Evolutionary conservation across 768 basidiomycete genomes (phyloP).

Genomic region (Rhizopogon sp.): DNA sequence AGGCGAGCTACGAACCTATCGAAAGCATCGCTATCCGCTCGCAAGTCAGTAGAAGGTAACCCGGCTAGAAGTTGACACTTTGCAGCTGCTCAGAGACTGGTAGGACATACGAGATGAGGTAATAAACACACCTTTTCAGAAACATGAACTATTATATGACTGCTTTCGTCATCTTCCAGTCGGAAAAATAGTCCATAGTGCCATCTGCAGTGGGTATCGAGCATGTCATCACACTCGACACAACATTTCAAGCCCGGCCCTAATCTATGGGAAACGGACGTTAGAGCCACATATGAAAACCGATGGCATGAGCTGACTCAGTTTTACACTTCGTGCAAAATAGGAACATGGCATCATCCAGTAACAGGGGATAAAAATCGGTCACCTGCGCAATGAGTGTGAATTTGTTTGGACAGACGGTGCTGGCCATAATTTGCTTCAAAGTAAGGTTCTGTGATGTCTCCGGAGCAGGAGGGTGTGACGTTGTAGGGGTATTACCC

Average conservation of each 20-base stretch:
- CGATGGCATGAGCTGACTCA: conserved; percentile 32
- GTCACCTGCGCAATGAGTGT: conserved; percentile 44
- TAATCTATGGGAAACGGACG: conserved; percentile 31
- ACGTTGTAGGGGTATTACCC: not conserved
- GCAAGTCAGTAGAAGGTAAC: conserved; percentile 33
- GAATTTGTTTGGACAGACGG: conserved; percentile 33
- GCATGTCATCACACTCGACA: conserved; percentile 46
- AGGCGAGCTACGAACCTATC: conserved; percentile 36
- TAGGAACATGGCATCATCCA: conserved; percentile 43
- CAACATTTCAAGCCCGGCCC: conserved; percentile 40
- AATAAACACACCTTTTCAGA: conserved; percentile 35
- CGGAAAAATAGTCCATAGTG: conserved; percentile 45
- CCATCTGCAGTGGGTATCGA: conserved; percentile 43
- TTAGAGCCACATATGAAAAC: not conserved
- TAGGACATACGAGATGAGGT: not conserved
- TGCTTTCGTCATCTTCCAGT: conserved; percentile 45
- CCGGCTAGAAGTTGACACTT: not conserved
- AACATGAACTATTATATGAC: conserved; percentile 41
- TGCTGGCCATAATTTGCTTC: conserved; percentile 29
- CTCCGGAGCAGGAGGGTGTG: conserved; percentile 3
- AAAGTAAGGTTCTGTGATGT: conserved; percentile 23
- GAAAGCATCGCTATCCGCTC: conserved; percentile 33
- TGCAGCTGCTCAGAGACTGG: not conserved
- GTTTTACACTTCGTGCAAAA: conserved; percentile 49
- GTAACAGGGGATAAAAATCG: conserved; percentile 50